Base-by-base conservation (phyloP, 495 filamentous ascomycete species). In the Friedmanniomyces endolithicus region DNA sequence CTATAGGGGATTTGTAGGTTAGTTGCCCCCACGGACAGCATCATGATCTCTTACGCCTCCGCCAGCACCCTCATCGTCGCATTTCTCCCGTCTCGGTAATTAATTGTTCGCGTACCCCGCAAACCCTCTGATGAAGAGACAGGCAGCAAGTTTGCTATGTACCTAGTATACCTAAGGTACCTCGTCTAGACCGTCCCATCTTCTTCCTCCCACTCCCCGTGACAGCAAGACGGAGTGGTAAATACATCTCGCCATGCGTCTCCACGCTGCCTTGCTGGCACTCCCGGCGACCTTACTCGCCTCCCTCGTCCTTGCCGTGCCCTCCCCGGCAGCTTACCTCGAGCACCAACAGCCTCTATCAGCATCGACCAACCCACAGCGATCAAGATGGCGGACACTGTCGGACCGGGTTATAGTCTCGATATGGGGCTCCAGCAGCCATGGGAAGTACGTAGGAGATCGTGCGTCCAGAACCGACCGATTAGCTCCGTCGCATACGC, bases 221-320 rank as follows among this genome's bases (percentile, higher is more conserved):
- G 23, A 6, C 44, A 6, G 2, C 44, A 47, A 3, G 17, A 14
- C 24, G 12, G 9, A 47, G 23, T 16, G 16, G 11, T 27, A 7
- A 23, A 31, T 8, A 17, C 1, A 22, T 31, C n/a, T n/a, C n/a
- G 27, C 16, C 17, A 56, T 56, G 54, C 54, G 34, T 33, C 25
- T 41, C 29, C n/a, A 19, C n/a, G 40, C 54, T 2, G 45, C 54
- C 35, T 20, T 50, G 24, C 54, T 56, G 46, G 54, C 54, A 7
- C 25, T 56, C 20, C 54, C 54, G 6, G 45, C 35, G 24, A 39
- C 40, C 34, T 41, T 49, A 1, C 50, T 62, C 24, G 27, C n/a
- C 24, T 34, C 58, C 27, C 48, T 61, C 53, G 58, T 61, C 23
- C 22, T 50, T 19, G 59, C 59, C 23, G 40, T 58, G 11, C 59